These are phyloP conservation scores for Phascolomyces articulosus DNA, from an alignment of 371 early-diverging fungal genomes.

Conservation along the genomic window DNA sequence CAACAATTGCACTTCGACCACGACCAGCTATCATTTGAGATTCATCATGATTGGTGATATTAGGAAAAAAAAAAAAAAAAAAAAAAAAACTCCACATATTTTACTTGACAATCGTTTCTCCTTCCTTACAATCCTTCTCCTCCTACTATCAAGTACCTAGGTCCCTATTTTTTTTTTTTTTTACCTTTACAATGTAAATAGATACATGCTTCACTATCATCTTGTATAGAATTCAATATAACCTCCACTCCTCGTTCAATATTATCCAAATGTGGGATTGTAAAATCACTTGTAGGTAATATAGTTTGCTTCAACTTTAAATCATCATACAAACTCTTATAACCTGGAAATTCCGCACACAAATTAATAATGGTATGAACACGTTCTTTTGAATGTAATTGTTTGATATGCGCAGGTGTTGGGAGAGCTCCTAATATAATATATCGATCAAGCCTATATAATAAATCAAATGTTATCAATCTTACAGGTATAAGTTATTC, in stretches of 20 bases:
- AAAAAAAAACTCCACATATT: no score
- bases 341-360: slow-evolving; percentile 52
- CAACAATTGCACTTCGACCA: slow-evolving; percentile 48
- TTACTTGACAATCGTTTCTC: no score
- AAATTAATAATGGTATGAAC: slow-evolving; percentile 39
- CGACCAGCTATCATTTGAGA: slow-evolving; percentile 32
- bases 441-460: slow-evolving; percentile 31
- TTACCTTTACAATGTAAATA: slow-evolving; percentile 55
- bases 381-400: slow-evolving; percentile 27
- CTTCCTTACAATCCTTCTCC: no score
- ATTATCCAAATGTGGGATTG: slow-evolving; percentile 31
- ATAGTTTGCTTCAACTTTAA: slow-evolving; percentile 35
- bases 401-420: slow-evolving; percentile 41
- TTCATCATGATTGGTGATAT: no score
- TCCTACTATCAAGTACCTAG: no score
- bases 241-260: slow-evolving; percentile 31
- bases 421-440: slow-evolving; percentile 51
- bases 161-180: no score
- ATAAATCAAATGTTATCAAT: background rate
- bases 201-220: slow-evolving; percentile 20
- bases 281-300: slow-evolving; percentile 45
- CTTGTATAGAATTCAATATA: slow-evolving; percentile 14
- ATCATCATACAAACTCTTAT: slow-evolving; percentile 33
- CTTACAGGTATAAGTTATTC: background rate
- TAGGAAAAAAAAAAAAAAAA: no score